Evolutionary conservation across 2,329 filamentous ascomycete genomes (phyloP).

Genomic region (Boeremia lycopersici): DNA sequence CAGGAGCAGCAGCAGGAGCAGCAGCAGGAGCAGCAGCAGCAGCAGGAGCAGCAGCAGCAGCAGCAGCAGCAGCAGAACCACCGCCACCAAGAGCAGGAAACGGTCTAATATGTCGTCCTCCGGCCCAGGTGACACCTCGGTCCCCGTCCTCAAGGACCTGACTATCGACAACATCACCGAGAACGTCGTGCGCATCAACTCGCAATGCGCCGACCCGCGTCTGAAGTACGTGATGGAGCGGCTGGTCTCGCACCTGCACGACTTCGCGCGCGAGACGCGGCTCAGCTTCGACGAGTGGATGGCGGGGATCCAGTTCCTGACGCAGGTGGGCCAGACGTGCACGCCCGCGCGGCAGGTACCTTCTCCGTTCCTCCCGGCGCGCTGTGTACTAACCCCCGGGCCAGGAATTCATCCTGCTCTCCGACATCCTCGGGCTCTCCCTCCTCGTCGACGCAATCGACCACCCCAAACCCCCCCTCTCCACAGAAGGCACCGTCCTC

Average conservation of each 20-base stretch:
- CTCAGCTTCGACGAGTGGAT: conserved; percentile 81
- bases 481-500: conserved; percentile 79
- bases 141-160: conserved; percentile 68
- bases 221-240: conserved; percentile 75
- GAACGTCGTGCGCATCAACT: conserved; percentile 75
- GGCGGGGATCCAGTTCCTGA: conserved; percentile 73
- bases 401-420: conserved; percentile 85
- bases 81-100: background rate
- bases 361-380: too few species aligned
- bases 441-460: conserved; percentile 82
- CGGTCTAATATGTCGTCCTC: conserved; percentile 5
- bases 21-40: conserved; percentile 6
- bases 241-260: conserved; percentile 77
- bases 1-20: background rate
- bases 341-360: conserved; percentile 76
- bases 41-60: conserved; percentile 4
- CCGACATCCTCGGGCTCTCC: conserved; percentile 78
- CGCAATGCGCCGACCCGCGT: conserved; percentile 67
- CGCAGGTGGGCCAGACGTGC: conserved; percentile 73
- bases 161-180: conserved; percentile 82
- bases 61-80: background rate
- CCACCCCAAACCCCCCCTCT: conserved; percentile 73
- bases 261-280: conserved; percentile 79
- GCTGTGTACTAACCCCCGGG: too few species aligned
- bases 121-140: background rate